Base-by-base conservation (phyloP, 768 basidiomycete genomes). In the Lactifluus piperatus region DNA sequence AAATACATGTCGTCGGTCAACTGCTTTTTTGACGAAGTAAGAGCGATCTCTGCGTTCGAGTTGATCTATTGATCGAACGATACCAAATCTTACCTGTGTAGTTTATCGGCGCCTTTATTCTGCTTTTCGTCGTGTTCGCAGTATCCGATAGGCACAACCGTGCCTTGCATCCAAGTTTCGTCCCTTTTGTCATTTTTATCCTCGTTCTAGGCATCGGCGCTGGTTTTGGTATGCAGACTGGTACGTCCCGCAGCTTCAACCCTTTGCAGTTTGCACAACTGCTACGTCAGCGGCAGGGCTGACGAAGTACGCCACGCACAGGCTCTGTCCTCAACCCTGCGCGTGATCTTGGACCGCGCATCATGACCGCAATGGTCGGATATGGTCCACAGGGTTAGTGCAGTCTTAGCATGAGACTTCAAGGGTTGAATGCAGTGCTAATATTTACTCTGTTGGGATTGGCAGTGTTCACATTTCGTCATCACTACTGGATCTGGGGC, bases 401-500 rank as follows among this genome's bases (percentile, higher is more conserved):
- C 37, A 14, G n/a, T 27, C 24, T 36, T 37, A 14, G 16, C 14
- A 20, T 26, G 22, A 16, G 14, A n/a, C 20, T 39, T 45, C 10
- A 13, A 9, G 3, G 14, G 16, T 1, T 20, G 8, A 20, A 16
- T 11, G n/a, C n/a, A 39, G 2, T 20, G 16, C 46, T 47, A 37
- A 55, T 26, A 14, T 48, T 18, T 37, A 20, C 3, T 30, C 37
- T 13, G 18, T 39, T 8, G 8, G 11, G 20, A 24, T 14, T 18
- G 13, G 10, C 48, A 69, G 71, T 77, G n/a, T 80, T 73, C 71
- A 76, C 73, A 18, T 72, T 68, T 54, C 66, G 69, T 63, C 79
- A 77, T 65, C 84, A 88, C 57, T 88, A 87, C 66, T 88, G 85
- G 86, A 65, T 88, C 34, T 88, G 86, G 86, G 81, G 81, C 62